Conservation (phyloP, 2,329 filamentous ascomycete genomes). For the Blastomyces percursus region DNA sequence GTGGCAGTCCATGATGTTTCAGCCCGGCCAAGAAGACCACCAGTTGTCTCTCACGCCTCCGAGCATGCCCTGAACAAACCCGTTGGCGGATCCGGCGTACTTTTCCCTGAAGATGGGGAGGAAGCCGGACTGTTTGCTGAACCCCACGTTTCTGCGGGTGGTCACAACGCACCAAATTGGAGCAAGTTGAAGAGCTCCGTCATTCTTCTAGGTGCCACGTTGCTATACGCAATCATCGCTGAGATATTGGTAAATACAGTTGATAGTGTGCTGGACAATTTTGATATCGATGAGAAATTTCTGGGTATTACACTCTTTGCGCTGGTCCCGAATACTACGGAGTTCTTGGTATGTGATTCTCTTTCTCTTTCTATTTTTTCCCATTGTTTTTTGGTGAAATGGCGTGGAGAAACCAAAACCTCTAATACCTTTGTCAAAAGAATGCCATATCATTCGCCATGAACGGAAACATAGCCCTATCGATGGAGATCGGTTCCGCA, state of each 20-base stretch:
- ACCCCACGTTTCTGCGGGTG: slow-evolving; percentile 46
- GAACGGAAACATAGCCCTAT: slow-evolving; percentile 97
- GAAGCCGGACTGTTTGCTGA: slow-evolving; percentile 18
- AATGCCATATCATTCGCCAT: slow-evolving; percentile 99
- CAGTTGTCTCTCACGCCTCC: slow-evolving; percentile 27
- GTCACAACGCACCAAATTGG: slow-evolving; percentile 99
- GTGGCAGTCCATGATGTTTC: slow-evolving; percentile 71
- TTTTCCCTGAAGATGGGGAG: slow-evolving; percentile 40
- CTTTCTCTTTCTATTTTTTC: not conserved
- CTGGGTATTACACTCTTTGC: slow-evolving; percentile 94
- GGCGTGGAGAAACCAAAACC: slow-evolving; percentile 6
- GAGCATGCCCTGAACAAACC: slow-evolving; percentile 27
- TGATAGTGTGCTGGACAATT: slow-evolving; percentile 83
- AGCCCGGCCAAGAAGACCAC: slow-evolving; percentile 41
- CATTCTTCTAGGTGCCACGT: slow-evolving; percentile 75
- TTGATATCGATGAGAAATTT: slow-evolving; percentile 94
- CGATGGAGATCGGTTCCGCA: slow-evolving; percentile 97
- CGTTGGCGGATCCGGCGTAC: slow-evolving; percentile 27
- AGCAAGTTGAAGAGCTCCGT: slow-evolving; percentile 80
- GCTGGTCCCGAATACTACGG: slow-evolving; percentile 93
- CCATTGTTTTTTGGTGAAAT: not conserved
- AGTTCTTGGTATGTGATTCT: slow-evolving; percentile 64
- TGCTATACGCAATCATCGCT: slow-evolving; percentile 92
- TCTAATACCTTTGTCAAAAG: slow-evolving; percentile 31
- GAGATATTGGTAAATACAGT: slow-evolving; percentile 96